Conservation (phyloP, 208 protist genomes). For the Acanthamoeba sp. region DNA sequence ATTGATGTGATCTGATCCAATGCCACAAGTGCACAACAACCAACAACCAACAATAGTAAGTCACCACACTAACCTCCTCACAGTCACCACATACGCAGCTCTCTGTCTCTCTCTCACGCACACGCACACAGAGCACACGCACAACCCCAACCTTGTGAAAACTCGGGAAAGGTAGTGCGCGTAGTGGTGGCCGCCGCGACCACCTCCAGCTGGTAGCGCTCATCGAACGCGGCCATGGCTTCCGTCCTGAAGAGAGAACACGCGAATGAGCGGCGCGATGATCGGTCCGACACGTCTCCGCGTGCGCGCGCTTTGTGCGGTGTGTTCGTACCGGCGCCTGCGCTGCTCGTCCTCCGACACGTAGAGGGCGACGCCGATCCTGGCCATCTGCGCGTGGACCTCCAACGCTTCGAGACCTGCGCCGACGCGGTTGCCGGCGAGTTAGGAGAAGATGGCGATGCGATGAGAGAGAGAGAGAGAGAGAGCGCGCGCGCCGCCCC, state of each 20-base stretch:
- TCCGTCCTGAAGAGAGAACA: not conserved
- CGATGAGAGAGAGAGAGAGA: too few species aligned
- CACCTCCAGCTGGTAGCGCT: not conserved
- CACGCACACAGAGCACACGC: too few species aligned
- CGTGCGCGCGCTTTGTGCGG: too few species aligned
- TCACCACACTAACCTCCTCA: too few species aligned
- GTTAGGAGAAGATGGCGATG: too few species aligned
- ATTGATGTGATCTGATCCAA: conserved; percentile 7
- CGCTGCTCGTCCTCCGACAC: conserved; percentile 21
- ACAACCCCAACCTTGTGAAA: not conserved
- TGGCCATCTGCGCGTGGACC: conserved; percentile 34
- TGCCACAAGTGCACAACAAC: too few species aligned
- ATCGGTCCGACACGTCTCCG: too few species aligned
- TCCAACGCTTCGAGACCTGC: not conserved
- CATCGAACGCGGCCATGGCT: conserved; percentile 29
- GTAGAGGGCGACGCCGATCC: not conserved
- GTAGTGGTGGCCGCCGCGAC: not conserved
- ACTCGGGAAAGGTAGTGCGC: not conserved
- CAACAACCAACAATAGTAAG: too few species aligned
- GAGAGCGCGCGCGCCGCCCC: too few species aligned
- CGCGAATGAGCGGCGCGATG: not conserved
- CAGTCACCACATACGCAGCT: too few species aligned
- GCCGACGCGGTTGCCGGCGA: too few species aligned
- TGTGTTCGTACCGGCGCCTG: not conserved
- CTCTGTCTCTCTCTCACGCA: too few species aligned